Base-by-base conservation (phyloP, 2,329 filamentous ascomycete species). In the Fusarium nematophilum region DNA sequence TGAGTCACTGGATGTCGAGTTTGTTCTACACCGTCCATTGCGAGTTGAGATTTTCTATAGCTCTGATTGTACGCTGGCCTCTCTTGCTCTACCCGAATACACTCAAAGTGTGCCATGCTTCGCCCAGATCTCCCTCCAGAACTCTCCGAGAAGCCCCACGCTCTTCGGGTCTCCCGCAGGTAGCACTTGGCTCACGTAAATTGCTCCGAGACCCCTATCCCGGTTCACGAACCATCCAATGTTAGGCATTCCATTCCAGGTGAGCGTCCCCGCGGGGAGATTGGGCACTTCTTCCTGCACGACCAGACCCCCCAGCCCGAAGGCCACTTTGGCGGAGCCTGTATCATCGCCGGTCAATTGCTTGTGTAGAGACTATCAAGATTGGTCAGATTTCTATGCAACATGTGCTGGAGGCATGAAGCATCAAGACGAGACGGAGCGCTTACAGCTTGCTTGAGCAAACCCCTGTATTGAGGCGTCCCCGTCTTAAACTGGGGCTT, bases 181-280 rank as follows among this genome's bases (percentile, higher is more conserved):
- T n/a, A 54, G 44, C 4, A 54, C 37, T 21, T 54, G 51, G 44
- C 51, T 54, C n/a, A 43, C 37, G 15, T 54, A 54, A 7, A 54
- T 10, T 3, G 43, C 37, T n/a, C 51, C 51, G 10, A 42, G 38
- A 13, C 26, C 44, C 14, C 17, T 29, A 9, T 54, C 37, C 18
- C 51, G 43, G 17, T 54, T 48, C 4, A 54, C 38, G 27, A 37
- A 54, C 51, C 51, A 54, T n/a, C 51, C 44, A 25, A 54, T 54
- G 17, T 54, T 54, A 9, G 51, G 51, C 51, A 54, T 54, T 31
- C 51, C 44, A 34, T 54, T 54, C 51, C 51, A 54, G 5, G 51
- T 40, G 15, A 54, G 26, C 18, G 51, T 54, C n/a, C 37, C 37
- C 15, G 29, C 37, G 5, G 51, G 51, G 10, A 54, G 51, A 38